A percentile compares a stretch with the other conserved stretches of the same genome.
phyloP scores from a whole-genome alignment of 2,329 filamentous ascomycete species.

The Trichoderma lentiforme region DNA sequence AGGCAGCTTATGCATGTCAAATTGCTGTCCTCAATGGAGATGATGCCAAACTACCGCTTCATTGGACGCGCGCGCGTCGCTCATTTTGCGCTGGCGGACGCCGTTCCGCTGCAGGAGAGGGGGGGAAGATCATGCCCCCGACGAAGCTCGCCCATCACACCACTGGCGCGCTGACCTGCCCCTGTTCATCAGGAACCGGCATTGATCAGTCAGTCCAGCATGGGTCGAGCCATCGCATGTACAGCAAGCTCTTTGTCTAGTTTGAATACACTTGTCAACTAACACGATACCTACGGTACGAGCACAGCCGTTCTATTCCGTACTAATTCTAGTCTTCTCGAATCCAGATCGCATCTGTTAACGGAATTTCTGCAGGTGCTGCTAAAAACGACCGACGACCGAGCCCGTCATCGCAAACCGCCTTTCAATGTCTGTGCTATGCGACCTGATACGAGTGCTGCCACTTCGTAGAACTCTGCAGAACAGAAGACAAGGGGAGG shows the following conservation, averaged over 20 bases:
- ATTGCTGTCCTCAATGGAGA: not conserved
- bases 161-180: not conserved
- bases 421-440: not conserved
- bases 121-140: constrained; percentile 10
- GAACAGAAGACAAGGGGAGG: not conserved
- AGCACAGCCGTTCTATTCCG: not conserved
- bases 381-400: not conserved
- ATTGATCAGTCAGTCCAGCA: not conserved
- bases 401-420: not conserved
- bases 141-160: not conserved
- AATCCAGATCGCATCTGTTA: not conserved
- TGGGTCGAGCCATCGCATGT: not conserved
- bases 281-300: not conserved
- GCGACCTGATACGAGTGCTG: not conserved
- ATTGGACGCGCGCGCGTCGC: constrained; percentile 1
- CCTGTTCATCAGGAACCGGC: constrained; percentile 15
- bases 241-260: not conserved
- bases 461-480: not conserved
- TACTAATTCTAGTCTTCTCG: not conserved
- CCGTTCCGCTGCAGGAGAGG: not conserved
- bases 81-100: not conserved
- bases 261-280: not conserved
- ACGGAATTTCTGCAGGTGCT: not conserved
- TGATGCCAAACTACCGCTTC: not conserved
- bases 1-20: constrained; percentile 15